Evolutionary conservation across 2,329 filamentous ascomycete species (phyloP), one percentile per base, ranked within the genome.

Genomic region (Metarhizium robertsii): DNA sequence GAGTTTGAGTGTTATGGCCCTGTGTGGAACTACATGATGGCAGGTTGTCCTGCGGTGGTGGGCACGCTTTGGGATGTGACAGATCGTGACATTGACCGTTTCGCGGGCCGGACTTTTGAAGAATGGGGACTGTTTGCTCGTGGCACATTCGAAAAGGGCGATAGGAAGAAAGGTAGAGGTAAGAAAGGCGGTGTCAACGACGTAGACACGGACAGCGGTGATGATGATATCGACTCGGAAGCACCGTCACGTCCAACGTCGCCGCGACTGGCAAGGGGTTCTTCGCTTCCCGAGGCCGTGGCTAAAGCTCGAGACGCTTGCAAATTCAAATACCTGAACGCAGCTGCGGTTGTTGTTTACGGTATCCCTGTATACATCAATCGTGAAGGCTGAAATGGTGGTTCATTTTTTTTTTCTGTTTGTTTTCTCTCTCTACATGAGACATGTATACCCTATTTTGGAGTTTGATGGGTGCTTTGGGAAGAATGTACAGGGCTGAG

Each of bases 61-160:
- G 94, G 91, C 49, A 96, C 92, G 16, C 77, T 99, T 42, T 99
- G 94, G 94, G 94, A 99, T 70, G 94, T 99, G 52, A 99, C 94
- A 10, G 94, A 99, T 69, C 89, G 89, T 65, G 94, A 99, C 69
- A 96, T 96, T 68, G 95, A 99, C 73, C 87, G 92, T 18, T 95
- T 96, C 69, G 88, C 92, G 0, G 84, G 86, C 38, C 78, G 80
- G 30, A 76, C 88, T 2, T 88, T 96, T 67, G 88, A 94, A 67
- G 80, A 87, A 63, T 99, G 94, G 94, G 94, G 94, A 0, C 69
- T 99, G 6, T 75, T 88, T 53, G 66, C 70, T 1, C 63, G 62
- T 69, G 78, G 78, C 56, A 69, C 75, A 7, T 79, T 75, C 59
- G 66, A 69, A 52, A 68, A 70, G 45, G 60, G 65, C 58, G 61